Base-by-base conservation (phyloP, 2,329 filamentous ascomycete species). In the Zymoseptoria passerinii region DNA sequence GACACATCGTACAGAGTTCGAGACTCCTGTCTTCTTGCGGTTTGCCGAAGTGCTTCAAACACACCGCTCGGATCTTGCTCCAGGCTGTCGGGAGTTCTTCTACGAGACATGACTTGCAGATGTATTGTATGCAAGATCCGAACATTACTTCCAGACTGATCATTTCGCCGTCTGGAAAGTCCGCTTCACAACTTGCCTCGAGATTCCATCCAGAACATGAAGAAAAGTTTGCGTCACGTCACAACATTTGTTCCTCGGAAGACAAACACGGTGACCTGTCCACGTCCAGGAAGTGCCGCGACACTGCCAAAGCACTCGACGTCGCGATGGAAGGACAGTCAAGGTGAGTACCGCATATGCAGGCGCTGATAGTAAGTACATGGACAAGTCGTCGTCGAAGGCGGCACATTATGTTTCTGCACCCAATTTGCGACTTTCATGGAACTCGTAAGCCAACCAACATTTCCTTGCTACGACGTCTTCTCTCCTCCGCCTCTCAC, bases 401-500 rank as follows among this genome's bases (percentile, higher is more conserved):
- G 35, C 35, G 35, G 35, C 10, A 23, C 35, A 44, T 16, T 16
- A 6, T 16, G 5, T 44, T 44, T 16, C 35, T 44, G 13, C 35
- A 13, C 16, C n/a, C 35, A 13, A 16, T 44, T 16, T 44, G 16
- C n/a, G 35, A 44, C 35, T 44, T 44, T 13, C 13, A 44, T 16
- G 10, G 16, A 7, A 3, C 35, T 40, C 13, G 35, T 44, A 16
- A 4, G 23, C 23, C 23, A 23, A 4, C 23, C 23, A 3, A 44
- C 13, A 16, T 16, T 13, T 44, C 35, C 35, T 44, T n/a, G 13
- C 35, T 44, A 44, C 35, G 35, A 44, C 10, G 13, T 13, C 35
- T 44, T 44, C 35, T 44, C 35, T 16, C 16, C 35, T 44, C 16
- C 7, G 35, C 35, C 35, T 44, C 16, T 44, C 4, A 83, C 80